A percentile compares a stretch with the other conserved stretches of the same genome.
These are phyloP conservation scores for Triticum urartu DNA, from an alignment of 176 grass and related monocot species.

Conservation along the genomic window DNA sequence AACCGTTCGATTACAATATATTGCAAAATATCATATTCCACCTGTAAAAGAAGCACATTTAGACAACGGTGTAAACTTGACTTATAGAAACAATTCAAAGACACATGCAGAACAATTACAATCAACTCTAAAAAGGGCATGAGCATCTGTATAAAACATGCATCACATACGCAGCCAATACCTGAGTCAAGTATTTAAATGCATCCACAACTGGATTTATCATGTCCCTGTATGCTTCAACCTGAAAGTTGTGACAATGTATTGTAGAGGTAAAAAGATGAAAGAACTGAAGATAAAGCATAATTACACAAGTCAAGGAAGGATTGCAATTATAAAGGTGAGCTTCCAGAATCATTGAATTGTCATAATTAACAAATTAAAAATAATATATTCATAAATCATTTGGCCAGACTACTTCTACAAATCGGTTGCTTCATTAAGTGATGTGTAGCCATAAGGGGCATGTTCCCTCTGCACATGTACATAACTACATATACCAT, in stretches of 20 bases:
- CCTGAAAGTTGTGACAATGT: slow-evolving; percentile 53
- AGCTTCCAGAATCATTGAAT: slow-evolving; percentile 3
- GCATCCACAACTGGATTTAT: slow-evolving; percentile 98
- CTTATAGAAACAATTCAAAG: slow-evolving; percentile 13
- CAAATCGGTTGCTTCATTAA: neutral
- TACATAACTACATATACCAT: neutral
- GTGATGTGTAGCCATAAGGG: neutral
- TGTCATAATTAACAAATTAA: neutral
- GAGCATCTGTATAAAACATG: slow-evolving; percentile 22
- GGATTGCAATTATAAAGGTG: slow-evolving; percentile 9
- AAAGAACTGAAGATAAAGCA: neutral
- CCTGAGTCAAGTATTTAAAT: slow-evolving; percentile 99
- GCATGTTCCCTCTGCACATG: neutral
- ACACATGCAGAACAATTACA: slow-evolving; percentile 21
- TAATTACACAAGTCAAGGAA: neutral
- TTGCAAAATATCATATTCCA: slow-evolving; percentile 99
- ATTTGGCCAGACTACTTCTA: neutral
- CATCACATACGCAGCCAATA: slow-evolving; percentile 30
- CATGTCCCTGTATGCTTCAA: slow-evolving; percentile 99
- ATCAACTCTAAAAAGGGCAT: neutral
- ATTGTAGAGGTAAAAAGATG: slow-evolving; percentile 12
- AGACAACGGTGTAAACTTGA: slow-evolving; percentile 11
- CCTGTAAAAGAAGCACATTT: slow-evolving; percentile 53
- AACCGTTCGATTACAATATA: slow-evolving; percentile 98
- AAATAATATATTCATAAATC: slow-evolving; percentile 1